Evolutionary conservation across 495 filamentous ascomycete genomes (phyloP).

Genomic region (Xylaria acuta): DNA sequence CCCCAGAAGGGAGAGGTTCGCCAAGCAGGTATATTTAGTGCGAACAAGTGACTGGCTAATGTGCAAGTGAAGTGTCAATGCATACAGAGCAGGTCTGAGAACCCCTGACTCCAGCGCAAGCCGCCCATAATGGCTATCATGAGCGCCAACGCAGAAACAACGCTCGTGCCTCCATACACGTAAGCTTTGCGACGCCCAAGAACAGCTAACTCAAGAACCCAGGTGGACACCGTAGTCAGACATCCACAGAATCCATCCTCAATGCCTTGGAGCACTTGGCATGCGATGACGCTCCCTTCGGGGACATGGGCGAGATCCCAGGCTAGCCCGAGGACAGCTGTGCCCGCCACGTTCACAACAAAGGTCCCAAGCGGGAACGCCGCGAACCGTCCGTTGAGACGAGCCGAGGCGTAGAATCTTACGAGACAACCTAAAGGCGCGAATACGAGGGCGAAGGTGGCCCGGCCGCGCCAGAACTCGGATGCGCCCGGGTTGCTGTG

Average conservation of each 20-base stretch:
- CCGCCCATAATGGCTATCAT: slow-evolving; percentile 82
- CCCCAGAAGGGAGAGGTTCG: background rate
- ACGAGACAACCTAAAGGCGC: slow-evolving; percentile 80
- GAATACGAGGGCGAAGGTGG: slow-evolving; percentile 81
- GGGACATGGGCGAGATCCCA: slow-evolving; percentile 74
- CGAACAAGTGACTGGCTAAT: background rate
- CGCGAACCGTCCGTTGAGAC: slow-evolving; percentile 68
- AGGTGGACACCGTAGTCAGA: slow-evolving; percentile 91
- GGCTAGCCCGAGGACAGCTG: slow-evolving; percentile 66
- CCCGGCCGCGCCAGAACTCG: slow-evolving; percentile 74
- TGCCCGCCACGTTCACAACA: slow-evolving; percentile 79
- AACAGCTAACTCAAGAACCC: slow-evolving; percentile 79
- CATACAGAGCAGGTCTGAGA: slow-evolving; percentile 56
- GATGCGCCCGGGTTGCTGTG: slow-evolving; percentile 42
- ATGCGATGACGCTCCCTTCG: slow-evolving; percentile 62
- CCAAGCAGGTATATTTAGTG: background rate
- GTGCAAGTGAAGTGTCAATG: slow-evolving; percentile 29
- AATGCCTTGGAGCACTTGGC: slow-evolving; percentile 83
- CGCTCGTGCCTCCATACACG: slow-evolving; percentile 73
- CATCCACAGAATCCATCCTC: slow-evolving; percentile 93
- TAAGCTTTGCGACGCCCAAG: slow-evolving; percentile 73
- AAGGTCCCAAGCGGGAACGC: slow-evolving; percentile 92
- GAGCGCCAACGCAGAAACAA: slow-evolving; percentile 67
- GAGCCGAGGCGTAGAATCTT: slow-evolving; percentile 73
- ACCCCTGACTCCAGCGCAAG: slow-evolving; percentile 76